Conservation (phyloP, 176 grass and related monocot species). For the Carex cristatella region DNA sequence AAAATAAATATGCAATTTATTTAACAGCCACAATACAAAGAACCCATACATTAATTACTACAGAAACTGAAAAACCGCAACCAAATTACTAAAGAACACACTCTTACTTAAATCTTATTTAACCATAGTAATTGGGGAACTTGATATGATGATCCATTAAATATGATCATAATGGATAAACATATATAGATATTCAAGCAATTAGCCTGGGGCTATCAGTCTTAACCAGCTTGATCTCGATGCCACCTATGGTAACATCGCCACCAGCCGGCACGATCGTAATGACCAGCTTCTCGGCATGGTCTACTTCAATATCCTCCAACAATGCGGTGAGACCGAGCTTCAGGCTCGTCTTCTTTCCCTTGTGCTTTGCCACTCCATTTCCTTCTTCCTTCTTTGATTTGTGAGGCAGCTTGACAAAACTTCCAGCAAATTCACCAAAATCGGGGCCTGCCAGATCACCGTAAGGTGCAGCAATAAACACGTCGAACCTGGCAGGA, state of each 20-base stretch:
- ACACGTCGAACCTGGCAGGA: slow-evolving; percentile 32
- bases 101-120: neutral
- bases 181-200: neutral
- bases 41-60: no score
- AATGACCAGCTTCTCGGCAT: slow-evolving; percentile 18
- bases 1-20: no score
- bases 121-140: neutral
- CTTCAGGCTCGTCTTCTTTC: slow-evolving; percentile 28
- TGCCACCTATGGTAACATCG: slow-evolving; percentile 15
- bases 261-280: slow-evolving; percentile 42
- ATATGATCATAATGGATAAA: neutral
- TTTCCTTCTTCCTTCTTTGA: neutral
- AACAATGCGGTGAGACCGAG: slow-evolving; percentile 32
- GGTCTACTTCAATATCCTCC: slow-evolving; percentile 30
- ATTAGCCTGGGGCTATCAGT: slow-evolving; percentile 6
- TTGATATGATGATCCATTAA: neutral
- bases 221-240: slow-evolving; percentile 2
- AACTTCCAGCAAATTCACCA: slow-evolving; percentile 43
- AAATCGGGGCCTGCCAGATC: slow-evolving; percentile 20
- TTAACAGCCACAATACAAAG: no score
- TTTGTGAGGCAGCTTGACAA: slow-evolving; percentile 27
- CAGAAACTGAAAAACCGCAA: neutral
- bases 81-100: neutral
- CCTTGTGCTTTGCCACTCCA: neutral
- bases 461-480: slow-evolving; percentile 23